phyloP scores from a whole-genome alignment of 495 filamentous ascomycete species.

The Cercophora samala region DNA sequence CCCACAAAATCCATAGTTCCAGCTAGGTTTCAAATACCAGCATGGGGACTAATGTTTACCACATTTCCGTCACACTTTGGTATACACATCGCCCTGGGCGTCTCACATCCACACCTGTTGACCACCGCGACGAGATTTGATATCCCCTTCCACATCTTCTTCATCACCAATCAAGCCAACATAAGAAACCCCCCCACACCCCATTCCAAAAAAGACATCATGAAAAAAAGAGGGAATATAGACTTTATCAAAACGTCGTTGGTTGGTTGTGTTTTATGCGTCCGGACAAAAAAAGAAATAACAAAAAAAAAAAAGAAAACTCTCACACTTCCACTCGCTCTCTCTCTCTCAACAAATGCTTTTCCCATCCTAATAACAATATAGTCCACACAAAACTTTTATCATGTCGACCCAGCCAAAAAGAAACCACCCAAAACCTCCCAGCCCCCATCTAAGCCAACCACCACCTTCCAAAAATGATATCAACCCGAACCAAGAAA shows the following conservation, averaged over 20 bases:
- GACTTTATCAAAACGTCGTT: not conserved
- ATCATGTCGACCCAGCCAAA: not conserved
- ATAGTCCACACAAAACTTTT: not conserved
- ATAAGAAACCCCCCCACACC: not conserved
- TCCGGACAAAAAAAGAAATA: not conserved
- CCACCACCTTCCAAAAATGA: not conserved
- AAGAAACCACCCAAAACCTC: not conserved
- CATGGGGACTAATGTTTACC: not conserved
- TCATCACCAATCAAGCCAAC: not conserved
- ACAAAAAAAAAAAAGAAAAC: not conserved
- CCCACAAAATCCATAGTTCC: not conserved
- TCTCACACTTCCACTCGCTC: constrained; percentile 1
- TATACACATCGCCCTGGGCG: not conserved
- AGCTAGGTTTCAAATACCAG: not conserved
- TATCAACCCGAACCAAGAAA: not conserved
- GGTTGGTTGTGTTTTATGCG: not conserved
- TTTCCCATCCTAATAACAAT: not conserved
- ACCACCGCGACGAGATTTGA: not conserved
- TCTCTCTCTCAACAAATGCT: not conserved
- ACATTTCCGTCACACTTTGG: not conserved
- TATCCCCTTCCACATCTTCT: not conserved
- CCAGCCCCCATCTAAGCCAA: not conserved
- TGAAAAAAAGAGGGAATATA: not conserved
- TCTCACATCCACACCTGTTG: not conserved
- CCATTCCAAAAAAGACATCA: not conserved